Evolutionary conservation across 1,284 basidiomycete species (phyloP), one percentile per base, ranked within the genome.

Genomic region (Apiotrichum akiyoshidainum): DNA sequence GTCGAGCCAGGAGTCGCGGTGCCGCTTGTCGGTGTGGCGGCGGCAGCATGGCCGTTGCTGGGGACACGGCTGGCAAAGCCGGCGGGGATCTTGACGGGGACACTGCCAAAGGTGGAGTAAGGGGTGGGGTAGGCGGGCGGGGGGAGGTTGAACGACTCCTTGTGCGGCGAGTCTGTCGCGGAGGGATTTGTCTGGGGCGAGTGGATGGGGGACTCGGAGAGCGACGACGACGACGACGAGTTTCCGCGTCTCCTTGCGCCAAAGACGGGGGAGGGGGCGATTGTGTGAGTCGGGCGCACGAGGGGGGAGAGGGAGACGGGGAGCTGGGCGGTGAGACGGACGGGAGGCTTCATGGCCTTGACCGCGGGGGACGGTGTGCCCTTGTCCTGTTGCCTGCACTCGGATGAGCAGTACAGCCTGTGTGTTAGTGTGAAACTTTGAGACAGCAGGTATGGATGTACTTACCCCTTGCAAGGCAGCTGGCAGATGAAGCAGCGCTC

Each of bases 401-500:
- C 68, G 4, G 68, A 65, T 2, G 74, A 76, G 68, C 74, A 76
- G 65, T 74, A 76, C 37, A 76, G 66, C n/a, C 71, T 74, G 58
- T 48, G 55, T 45, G 34, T 42, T 19, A 44, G 39, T 60, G 19
- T 53, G 59, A 2, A 21, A 16, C 33, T 4, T 22, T n/a, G 10
- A 16, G 22, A 26, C 3, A 13, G 5, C 37, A 1, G 10, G 5
- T 14, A 59, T 69, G 68, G 52, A 8, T 19, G 14, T 9, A 52
- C 51, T 52, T 31, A 52, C 51, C 72, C 73, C 60, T 69, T 71
- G 61, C 67, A 71, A 35, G 72, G 66, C 57, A 60, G 54, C 59
- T 73, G 67, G 64, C 74, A 76, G 62, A 74, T 76, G 63, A 72
- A 74, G 65, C 74, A 76, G 53, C 69, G 61, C 54, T 73, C 71